Percentiles rank a stretch among this genome's conserved stretches.
Evolutionary conservation across 805 yeast species (phyloP).

Genomic region (Metschnikowia santaceciliae): DNA sequence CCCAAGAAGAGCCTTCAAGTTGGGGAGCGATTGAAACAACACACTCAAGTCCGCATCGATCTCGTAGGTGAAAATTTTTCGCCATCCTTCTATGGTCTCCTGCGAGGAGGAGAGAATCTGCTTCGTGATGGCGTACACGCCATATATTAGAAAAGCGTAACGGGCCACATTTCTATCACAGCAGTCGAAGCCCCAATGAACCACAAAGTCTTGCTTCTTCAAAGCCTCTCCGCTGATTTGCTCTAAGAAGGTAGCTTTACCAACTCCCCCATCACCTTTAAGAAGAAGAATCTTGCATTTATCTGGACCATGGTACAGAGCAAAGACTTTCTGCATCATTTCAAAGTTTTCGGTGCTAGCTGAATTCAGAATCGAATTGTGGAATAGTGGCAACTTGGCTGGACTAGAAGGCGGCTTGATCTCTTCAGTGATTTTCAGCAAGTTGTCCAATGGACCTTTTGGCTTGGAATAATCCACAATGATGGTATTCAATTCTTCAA

Average conservation of each 20-base stretch:
- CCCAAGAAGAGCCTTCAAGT: conserved; percentile 41
- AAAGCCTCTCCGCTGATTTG: conserved; percentile 35
- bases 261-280: conserved; percentile 43
- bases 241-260: conserved; percentile 41
- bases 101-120: conserved; percentile 40
- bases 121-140: conserved; percentile 34
- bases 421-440: not conserved
- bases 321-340: conserved; percentile 3
- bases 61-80: conserved; percentile 34
- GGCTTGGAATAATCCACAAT: conserved; percentile 17
- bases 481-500: conserved; percentile 32
- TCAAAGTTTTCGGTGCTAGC: not conserved
- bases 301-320: conserved; percentile 6
- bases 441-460: not conserved
- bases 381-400: conserved; percentile 9
- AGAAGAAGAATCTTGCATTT: conserved; percentile 26
- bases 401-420: not conserved
- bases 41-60: conserved; percentile 41
- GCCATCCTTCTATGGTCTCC: conserved; percentile 35
- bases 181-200: conserved; percentile 30
- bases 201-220: conserved; percentile 26
- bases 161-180: conserved; percentile 27
- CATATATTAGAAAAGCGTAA: conserved; percentile 34
- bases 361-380: conserved; percentile 8
- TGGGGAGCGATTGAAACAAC: conserved; percentile 42